phyloP scores from a whole-genome alignment of 208 protist species.

The Ichthyophonus hoferi region DNA sequence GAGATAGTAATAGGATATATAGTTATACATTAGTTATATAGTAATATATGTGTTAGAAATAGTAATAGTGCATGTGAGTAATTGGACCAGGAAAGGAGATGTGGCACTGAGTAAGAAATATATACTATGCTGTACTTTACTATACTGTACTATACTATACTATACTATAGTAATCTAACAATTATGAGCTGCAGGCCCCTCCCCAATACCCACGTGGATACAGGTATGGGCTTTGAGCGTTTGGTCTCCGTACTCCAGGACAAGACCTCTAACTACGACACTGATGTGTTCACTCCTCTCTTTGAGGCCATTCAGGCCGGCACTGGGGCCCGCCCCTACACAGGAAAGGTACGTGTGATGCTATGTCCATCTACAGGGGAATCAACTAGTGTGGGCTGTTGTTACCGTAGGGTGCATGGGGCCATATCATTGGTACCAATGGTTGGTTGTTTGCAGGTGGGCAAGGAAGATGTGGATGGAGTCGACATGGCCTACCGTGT shows the following conservation, averaged over 20 bases:
- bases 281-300: slow-evolving; percentile 90
- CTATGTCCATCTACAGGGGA: too few species aligned
- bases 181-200: slow-evolving; percentile 54
- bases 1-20: too few species aligned
- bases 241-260: slow-evolving; percentile 91
- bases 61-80: too few species aligned
- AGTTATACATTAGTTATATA: too few species aligned
- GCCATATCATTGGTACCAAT: background rate
- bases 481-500: slow-evolving; percentile 92
- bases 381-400: too few species aligned
- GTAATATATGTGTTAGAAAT: background rate
- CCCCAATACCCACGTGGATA: slow-evolving; percentile 89
- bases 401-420: background rate
- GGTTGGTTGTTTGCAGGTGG: slow-evolving; percentile 4
- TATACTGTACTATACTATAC: background rate
- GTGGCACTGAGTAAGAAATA: background rate
- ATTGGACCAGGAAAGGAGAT: background rate
- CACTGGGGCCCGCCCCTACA: slow-evolving; percentile 79
- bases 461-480: slow-evolving; percentile 69
- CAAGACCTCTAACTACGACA: slow-evolving; percentile 96
- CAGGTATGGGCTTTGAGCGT: slow-evolving; percentile 96
- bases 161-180: background rate
- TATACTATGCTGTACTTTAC: background rate
- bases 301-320: slow-evolving; percentile 89
- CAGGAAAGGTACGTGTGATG: slow-evolving; percentile 62